phyloP scores from a whole-genome alignment of 1,284 basidiomycete species.

The Vanrija sp. region DNA sequence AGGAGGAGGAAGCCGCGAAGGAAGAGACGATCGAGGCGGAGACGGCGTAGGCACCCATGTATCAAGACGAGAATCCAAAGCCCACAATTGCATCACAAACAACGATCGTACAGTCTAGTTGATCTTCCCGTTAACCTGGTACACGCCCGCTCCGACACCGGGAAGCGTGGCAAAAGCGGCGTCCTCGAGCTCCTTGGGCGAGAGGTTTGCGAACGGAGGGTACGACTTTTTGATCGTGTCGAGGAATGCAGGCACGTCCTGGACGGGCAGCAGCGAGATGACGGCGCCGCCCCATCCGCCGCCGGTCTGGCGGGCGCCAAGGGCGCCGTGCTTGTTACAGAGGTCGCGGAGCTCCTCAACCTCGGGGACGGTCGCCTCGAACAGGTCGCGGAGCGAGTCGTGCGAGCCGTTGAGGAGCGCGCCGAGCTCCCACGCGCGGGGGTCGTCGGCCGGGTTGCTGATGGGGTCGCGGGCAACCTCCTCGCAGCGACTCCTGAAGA shows the following conservation, averaged over 20 bases:
- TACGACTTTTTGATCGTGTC: conserved; percentile 60
- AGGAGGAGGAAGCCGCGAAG: neutral
- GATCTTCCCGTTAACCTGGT: conserved; percentile 1
- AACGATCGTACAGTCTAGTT: neutral
- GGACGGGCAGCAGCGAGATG: conserved; percentile 71
- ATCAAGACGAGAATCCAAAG: too few relatives aligned
- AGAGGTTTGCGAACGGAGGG: conserved; percentile 59
- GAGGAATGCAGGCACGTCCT: conserved; percentile 66
- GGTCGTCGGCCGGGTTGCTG: conserved; percentile 13
- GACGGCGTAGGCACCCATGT: neutral
- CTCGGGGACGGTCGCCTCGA: conserved; percentile 74
- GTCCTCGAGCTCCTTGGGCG: conserved; percentile 60
- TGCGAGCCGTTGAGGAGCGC: conserved; percentile 74
- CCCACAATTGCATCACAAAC: too few relatives aligned
- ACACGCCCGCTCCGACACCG: conserved; percentile 73
- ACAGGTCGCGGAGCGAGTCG: conserved; percentile 62
- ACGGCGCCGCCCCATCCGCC: conserved; percentile 90
- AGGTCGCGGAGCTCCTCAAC: conserved; percentile 61
- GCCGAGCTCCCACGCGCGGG: conserved; percentile 54
- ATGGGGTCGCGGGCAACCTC: conserved; percentile 35
- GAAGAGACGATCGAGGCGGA: neutral
- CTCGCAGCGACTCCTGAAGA: conserved; percentile 65
- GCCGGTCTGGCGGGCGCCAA: conserved; percentile 60
- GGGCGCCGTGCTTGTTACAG: conserved; percentile 65
- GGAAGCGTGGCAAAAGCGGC: conserved; percentile 81